Evolutionary conservation across 306 rosid species (phyloP).

Genomic region (Calophaca sinica): DNA sequence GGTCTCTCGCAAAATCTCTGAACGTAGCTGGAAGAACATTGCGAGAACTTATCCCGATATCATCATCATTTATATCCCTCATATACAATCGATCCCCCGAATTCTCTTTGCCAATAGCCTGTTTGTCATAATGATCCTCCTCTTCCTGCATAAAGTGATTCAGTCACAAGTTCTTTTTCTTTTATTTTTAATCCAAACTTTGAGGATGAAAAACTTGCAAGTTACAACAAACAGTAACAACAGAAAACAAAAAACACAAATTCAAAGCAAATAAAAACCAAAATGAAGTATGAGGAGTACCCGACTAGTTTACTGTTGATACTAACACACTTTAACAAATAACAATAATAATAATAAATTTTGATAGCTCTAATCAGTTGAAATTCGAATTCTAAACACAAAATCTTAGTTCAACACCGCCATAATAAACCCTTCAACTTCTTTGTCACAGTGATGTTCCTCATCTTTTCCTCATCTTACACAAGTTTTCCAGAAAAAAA

Average conservation of each 20-base stretch:
- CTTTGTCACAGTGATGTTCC: not conserved
- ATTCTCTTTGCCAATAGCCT: constrained; percentile 76
- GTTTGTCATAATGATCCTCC: constrained; percentile 86
- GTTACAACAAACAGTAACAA: constrained; percentile 7
- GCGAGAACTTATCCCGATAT: constrained; percentile 63
- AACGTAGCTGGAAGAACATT: constrained; percentile 60
- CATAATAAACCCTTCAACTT: constrained; percentile 1
- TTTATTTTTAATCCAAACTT: not conserved
- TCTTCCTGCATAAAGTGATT: constrained; percentile 70
- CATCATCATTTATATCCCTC: constrained; percentile 75
- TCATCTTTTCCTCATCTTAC: not conserved
- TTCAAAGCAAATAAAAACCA: not conserved
- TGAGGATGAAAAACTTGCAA: not conserved
- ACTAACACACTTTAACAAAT: not conserved
- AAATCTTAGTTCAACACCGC: not conserved
- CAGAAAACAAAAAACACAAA: constrained; percentile 10
- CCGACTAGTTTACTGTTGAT: too few species aligned
- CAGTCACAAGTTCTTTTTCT: not conserved
- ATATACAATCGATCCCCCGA: constrained; percentile 67
- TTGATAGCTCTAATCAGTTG: not conserved
- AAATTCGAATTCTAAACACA: not conserved
- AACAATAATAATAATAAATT: not conserved
- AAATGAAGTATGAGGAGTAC: not conserved
- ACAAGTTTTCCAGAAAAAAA: not conserved
- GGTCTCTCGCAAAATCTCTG: constrained; percentile 65